phyloP scores from a whole-genome alignment of 2,329 filamentous ascomycete species.

The Exophiala bonariae region DNA sequence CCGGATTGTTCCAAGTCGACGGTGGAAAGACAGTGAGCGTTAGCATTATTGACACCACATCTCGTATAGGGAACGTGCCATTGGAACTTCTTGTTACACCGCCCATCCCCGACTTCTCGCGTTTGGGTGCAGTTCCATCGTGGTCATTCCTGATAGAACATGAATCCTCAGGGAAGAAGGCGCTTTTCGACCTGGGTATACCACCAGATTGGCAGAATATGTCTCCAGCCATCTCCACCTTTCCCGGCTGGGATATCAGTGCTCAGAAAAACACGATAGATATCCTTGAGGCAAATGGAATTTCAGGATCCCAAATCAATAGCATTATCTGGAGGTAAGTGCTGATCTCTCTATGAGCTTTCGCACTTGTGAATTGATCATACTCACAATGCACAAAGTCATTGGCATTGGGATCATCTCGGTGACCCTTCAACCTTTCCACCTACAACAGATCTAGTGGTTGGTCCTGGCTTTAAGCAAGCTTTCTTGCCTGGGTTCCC shows the following conservation, averaged over 20 bases:
- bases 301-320: constrained; percentile 9
- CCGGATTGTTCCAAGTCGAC: too few species aligned
- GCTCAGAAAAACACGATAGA: constrained; percentile 22
- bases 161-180: constrained; percentile 23
- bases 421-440: constrained; percentile 22
- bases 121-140: constrained; percentile 12
- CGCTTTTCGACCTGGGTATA: constrained; percentile 39
- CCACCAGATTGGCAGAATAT: constrained; percentile 21
- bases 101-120: constrained; percentile 10
- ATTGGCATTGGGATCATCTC: constrained; percentile 26
- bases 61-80: too few species aligned
- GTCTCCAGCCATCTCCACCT: not conserved
- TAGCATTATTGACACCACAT: too few species aligned
- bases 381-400: constrained; percentile 14
- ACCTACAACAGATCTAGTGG: constrained; percentile 46
- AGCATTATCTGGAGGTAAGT: constrained; percentile 14
- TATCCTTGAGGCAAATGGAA: constrained; percentile 22
- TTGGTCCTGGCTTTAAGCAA: constrained; percentile 54
- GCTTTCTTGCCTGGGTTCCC: constrained; percentile 51
- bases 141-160: constrained; percentile 48
- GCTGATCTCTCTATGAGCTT: too few species aligned
- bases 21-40: too few species aligned
- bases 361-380: not conserved
- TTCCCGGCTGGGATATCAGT: constrained; percentile 7
- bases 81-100: not conserved